Base-by-base conservation (phyloP, 2,329 filamentous ascomycete species). In the Ramularia endophylla region DNA sequence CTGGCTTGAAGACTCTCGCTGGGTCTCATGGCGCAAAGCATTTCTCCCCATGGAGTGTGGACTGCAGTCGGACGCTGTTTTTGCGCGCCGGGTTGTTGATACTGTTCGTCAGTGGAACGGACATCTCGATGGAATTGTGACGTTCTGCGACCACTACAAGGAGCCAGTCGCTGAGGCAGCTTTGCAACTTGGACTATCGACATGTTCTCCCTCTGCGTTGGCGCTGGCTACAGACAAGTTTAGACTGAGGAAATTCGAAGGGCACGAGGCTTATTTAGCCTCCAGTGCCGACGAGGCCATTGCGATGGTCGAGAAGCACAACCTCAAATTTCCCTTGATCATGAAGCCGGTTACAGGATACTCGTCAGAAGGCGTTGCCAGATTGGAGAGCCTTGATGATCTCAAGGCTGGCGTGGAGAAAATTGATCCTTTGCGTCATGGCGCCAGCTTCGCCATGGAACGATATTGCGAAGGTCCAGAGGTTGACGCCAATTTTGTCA, bases 401-500 rank as follows among this genome's bases (percentile, higher is more conserved):
- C 51, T 68, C 18, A 22, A 42, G 6, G 36, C 16, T 9, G 52
- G 20, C 18, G 38, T 49, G 9, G 40, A 48, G 17, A 27, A 28
- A 5, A 37, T 31, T 18, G 31, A 43, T 16, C 9, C 22, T 27
- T 25, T 25, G 22, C 32, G 31, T 28, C 47, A 57, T 47, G 25
- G 51, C 8, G 41, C 27, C 2, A 44, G 55, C 5, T 52, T 68
- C 13, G 51, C 69, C 2, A 50, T 70, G 1, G 66, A 71, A 40
- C 47, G 52, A 8, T 70, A 70, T 40, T 46, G 63, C 15, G 58
- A 62, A 6, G 68, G 67, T 0, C 68, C 67, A 0, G 68, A 71
- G 41, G 54, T 70, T 1, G 67, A 70, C 42, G 63, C 57, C 34
- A 70, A 70, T 49, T 53, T 71, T 18, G 56, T 66, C 5, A 39